Evolutionary conservation across 1,139 yeast species (phyloP).

Genomic region (Yamadazyma diddensiae): DNA sequence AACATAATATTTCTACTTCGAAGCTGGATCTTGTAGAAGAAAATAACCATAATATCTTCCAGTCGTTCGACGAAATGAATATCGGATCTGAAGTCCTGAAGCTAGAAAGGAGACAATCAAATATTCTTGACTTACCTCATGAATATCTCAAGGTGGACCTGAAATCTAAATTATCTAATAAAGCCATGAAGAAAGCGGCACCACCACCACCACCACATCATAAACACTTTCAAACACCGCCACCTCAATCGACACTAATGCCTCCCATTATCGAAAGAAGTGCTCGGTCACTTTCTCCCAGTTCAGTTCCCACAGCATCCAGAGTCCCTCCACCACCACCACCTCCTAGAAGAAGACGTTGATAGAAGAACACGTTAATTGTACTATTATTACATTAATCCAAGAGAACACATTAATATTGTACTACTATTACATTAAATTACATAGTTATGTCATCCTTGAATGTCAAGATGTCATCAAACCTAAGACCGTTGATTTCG

Average conservation of each 20-base stretch:
- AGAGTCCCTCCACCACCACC: conserved; percentile 11
- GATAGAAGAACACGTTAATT: too few relatives aligned
- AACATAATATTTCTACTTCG: conserved; percentile 22
- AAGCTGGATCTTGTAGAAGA: conserved; percentile 8
- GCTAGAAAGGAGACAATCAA: conserved; percentile 11
- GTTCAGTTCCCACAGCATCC: conserved; percentile 2
- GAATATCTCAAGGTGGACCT: conserved; percentile 22
- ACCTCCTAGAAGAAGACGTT: conserved; percentile 16
- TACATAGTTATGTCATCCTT: conserved; percentile 67
- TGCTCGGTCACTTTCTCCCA: conserved; percentile 5
- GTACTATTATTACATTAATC: not conserved
- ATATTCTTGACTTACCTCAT: conserved; percentile 33
- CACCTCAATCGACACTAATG: not conserved
- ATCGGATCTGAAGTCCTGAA: conserved; percentile 1
- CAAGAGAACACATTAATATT: not conserved
- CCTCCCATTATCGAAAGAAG: conserved; percentile 2
- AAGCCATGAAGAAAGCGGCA: conserved; percentile 34
- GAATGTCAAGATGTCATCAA: conserved; percentile 64
- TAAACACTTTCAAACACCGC: not conserved
- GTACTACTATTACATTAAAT: not conserved
- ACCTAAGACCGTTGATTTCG: conserved; percentile 75
- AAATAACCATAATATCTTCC: conserved; percentile 22
- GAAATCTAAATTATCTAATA: conserved; percentile 13
- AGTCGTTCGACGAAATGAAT: conserved; percentile 2
- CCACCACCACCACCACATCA: conserved; percentile 43